Percentiles rank a stretch among this genome's conserved stretches.
Evolutionary conservation across 2,329 filamentous ascomycete genomes (phyloP).

Genomic region (Monosporascus sp.): DNA sequence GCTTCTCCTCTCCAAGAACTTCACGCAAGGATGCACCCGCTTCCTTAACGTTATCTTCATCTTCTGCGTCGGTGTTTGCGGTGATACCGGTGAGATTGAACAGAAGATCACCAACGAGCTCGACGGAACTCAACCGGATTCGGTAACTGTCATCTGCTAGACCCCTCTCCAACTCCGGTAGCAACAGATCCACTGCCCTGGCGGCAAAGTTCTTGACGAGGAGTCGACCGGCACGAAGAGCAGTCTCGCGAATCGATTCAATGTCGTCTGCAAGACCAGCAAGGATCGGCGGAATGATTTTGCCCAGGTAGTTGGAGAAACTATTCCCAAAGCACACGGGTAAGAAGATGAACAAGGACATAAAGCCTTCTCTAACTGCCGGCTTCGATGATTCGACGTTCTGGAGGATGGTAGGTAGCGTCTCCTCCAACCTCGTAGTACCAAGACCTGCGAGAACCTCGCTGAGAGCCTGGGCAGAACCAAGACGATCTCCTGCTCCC

Average conservation of each 20-base stretch:
- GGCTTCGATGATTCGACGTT: conserved; percentile 90
- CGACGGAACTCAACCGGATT: conserved; percentile 96
- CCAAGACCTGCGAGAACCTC: conserved; percentile 95
- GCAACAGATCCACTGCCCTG: conserved; percentile 84
- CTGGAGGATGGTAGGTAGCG: conserved; percentile 89
- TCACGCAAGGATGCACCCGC: conserved; percentile 91
- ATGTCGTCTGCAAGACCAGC: conserved; percentile 92
- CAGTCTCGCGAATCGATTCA: conserved; percentile 95
- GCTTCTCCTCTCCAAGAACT: conserved; percentile 89
- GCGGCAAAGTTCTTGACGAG: conserved; percentile 98
- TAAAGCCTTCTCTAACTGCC: conserved; percentile 93
- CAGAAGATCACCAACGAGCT: conserved; percentile 90
- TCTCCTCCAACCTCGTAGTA: conserved; percentile 89
- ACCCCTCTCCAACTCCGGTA: conserved; percentile 92
- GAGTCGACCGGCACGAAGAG: conserved; percentile 84
- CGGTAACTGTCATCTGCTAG: conserved; percentile 96
- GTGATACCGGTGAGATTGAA: conserved; percentile 97
- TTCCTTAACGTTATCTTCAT: conserved; percentile 73
- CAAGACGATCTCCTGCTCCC: conserved; percentile 89
- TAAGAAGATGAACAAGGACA: conserved; percentile 99
- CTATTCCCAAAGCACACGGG: conserved; percentile 98
- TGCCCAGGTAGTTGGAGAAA: conserved; percentile 91
- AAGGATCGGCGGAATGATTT: conserved; percentile 92
- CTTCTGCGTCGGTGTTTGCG: conserved; percentile 68
- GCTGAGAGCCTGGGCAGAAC: conserved; percentile 91